Evolutionary conservation across 2,329 filamentous ascomycete species (phyloP).

Genomic region (Exophiala mesophila): DNA sequence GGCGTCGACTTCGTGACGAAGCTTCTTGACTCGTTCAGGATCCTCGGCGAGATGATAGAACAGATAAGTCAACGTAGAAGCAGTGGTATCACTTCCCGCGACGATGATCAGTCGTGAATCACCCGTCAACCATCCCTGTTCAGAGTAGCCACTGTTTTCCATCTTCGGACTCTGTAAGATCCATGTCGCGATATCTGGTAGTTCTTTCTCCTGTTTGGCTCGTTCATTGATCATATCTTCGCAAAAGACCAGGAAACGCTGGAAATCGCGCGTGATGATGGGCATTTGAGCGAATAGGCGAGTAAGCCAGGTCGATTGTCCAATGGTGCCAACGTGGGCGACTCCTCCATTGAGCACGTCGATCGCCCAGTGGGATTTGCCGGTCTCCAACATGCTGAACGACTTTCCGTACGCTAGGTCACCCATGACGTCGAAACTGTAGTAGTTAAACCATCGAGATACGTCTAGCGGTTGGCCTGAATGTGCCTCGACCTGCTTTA

Average conservation of each 20-base stretch:
- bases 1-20: conserved; percentile 14
- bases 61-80: conserved; percentile 35
- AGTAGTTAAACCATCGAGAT: conserved; percentile 18
- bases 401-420: conserved; percentile 13
- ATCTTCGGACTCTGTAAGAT: conserved; percentile 26
- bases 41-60: conserved; percentile 37
- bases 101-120: conserved; percentile 25
- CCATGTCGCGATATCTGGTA: conserved; percentile 26
- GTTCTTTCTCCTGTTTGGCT: too few species aligned
- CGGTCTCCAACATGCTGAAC: conserved; percentile 13
- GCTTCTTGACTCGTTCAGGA: conserved; percentile 3
- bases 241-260: too few species aligned
- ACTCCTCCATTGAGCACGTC: too few species aligned
- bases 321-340: too few species aligned
- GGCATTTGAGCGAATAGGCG: too few species aligned
- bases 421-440: conserved; percentile 21
- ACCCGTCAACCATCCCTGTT: conserved; percentile 28
- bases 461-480: conserved; percentile 6
- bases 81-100: conserved; percentile 35
- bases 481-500: not conserved
- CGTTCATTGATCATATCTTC: too few species aligned
- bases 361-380: conserved; percentile 10
- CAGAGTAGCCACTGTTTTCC: conserved; percentile 11
- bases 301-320: too few species aligned
- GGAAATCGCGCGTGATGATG: too few species aligned